Conservation (phyloP, 305 asterid genomes). For the Stenogyne calaminthoides region DNA sequence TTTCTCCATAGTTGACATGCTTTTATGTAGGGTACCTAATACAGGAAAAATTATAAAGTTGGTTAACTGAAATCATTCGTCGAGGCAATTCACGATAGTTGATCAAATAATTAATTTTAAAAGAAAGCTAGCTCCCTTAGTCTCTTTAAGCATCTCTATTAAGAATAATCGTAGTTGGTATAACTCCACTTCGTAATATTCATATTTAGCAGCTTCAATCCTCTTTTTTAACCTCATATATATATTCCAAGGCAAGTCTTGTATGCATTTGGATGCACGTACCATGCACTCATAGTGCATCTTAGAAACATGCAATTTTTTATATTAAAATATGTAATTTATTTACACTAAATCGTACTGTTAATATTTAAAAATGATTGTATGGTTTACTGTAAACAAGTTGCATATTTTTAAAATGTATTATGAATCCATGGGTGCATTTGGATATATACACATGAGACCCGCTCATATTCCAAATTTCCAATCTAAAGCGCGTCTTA, state of each 20-base stretch:
- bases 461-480: too few relatives aligned
- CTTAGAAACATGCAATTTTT: too few relatives aligned
- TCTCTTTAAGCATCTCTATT: slow-evolving; percentile 11
- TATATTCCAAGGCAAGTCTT: too few relatives aligned
- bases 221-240: not conserved
- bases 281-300: too few relatives aligned
- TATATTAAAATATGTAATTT: too few relatives aligned
- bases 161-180: slow-evolving; percentile 5
- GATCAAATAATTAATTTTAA: not conserved
- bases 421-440: too few relatives aligned
- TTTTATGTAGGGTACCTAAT: slow-evolving; percentile 16
- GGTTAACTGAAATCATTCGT: slow-evolving; percentile 2
- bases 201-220: not conserved
- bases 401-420: too few relatives aligned
- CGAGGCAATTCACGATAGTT: not conserved
- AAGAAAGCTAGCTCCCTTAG: not conserved
- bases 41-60: not conserved
- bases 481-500: not conserved
- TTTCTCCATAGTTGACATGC: not conserved
- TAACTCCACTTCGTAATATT: slow-evolving; percentile 8
- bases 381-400: too few relatives aligned
- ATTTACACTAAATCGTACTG: too few relatives aligned
- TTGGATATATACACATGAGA: too few relatives aligned
- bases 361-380: too few relatives aligned
- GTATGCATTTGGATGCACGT: too few relatives aligned